A percentile compares a stretch with the other conserved stretches of the same genome.
These are phyloP conservation scores for Umbelopsis sp. DNA, from an alignment of 371 early-diverging fungal genomes.

Conservation along the genomic window DNA sequence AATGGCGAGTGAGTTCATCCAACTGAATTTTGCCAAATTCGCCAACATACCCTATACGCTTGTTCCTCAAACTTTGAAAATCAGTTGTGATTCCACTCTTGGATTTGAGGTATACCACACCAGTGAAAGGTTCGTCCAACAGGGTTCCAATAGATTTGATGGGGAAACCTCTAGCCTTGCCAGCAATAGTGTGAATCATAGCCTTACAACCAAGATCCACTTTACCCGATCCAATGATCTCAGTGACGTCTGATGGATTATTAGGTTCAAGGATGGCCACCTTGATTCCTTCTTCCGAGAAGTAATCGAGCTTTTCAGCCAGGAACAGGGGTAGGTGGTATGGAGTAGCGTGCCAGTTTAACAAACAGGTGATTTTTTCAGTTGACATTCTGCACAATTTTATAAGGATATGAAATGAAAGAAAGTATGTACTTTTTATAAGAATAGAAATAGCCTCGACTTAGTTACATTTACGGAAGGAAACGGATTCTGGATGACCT, in stretches of 20 bases:
- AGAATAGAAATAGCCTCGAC: background rate
- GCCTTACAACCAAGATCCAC: slow-evolving; percentile 70
- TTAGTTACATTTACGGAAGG: background rate
- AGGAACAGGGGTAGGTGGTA: slow-evolving; percentile 71
- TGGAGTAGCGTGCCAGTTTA: slow-evolving; percentile 68
- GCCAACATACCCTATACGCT: slow-evolving; percentile 68
- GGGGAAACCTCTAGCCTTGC: slow-evolving; percentile 65
- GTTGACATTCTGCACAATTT: slow-evolving; percentile 38
- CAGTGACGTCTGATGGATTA: slow-evolving; percentile 70
- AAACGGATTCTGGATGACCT: background rate
- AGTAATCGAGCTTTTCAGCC: slow-evolving; percentile 65
- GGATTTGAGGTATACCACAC: slow-evolving; percentile 60
- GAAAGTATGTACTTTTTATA: background rate
- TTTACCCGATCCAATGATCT: slow-evolving; percentile 68
- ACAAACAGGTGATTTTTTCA: slow-evolving; percentile 60
- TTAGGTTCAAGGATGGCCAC: slow-evolving; percentile 70
- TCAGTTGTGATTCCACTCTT: slow-evolving; percentile 61
- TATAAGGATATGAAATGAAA: background rate
- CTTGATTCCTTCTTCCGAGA: slow-evolving; percentile 61
- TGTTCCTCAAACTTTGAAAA: slow-evolving; percentile 57
- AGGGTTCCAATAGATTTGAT: slow-evolving; percentile 71
- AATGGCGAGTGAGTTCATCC: slow-evolving; percentile 63
- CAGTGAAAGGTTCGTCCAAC: slow-evolving; percentile 70
- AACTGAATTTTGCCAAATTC: slow-evolving; percentile 72
- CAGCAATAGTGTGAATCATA: slow-evolving; percentile 77